Percentiles rank a stretch among this genome's conserved stretches.
Evolutionary conservation across 306 rosid genomes (phyloP).

Genomic region (Hylodesmum podocarpum): DNA sequence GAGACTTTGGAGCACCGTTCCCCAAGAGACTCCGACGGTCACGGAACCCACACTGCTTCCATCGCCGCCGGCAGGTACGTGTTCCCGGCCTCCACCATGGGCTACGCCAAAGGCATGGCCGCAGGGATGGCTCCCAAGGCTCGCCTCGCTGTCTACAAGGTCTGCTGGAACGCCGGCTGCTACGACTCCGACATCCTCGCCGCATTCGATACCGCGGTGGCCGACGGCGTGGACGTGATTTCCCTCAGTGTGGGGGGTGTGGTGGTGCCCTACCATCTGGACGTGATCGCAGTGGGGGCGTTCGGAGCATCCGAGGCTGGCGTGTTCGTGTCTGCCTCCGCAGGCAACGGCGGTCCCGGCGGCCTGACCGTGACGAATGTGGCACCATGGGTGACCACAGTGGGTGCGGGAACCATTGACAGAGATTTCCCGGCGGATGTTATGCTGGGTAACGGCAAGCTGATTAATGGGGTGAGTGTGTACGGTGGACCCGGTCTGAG

Average conservation of each 20-base stretch:
- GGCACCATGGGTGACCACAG: conserved; percentile 88
- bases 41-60: conserved; percentile 86
- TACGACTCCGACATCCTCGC: conserved; percentile 84
- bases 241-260: conserved; percentile 90
- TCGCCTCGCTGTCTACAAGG: conserved; percentile 76
- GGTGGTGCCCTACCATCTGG: conserved; percentile 76
- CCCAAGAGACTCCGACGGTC: conserved; percentile 82
- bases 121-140: conserved; percentile 96
- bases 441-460: conserved; percentile 66
- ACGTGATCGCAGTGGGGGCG: conserved; percentile 73
- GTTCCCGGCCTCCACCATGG: conserved; percentile 70
- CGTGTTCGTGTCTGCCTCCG: conserved; percentile 74
- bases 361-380: conserved; percentile 74
- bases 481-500: conserved; percentile 73
- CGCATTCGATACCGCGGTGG: conserved; percentile 77
- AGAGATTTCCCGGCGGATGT: conserved; percentile 83
- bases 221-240: conserved; percentile 69
- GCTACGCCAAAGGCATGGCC: conserved; percentile 75
- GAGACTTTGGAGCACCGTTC: conserved; percentile 70
- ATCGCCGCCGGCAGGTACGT: conserved; percentile 89
- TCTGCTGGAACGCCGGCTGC: conserved; percentile 84
- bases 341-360: conserved; percentile 86
- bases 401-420: conserved; percentile 89
- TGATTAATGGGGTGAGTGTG: conserved; percentile 55
- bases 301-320: conserved; percentile 66